phyloP scores from a whole-genome alignment of 1,139 yeast species.

The Blastobotrys apis region DNA sequence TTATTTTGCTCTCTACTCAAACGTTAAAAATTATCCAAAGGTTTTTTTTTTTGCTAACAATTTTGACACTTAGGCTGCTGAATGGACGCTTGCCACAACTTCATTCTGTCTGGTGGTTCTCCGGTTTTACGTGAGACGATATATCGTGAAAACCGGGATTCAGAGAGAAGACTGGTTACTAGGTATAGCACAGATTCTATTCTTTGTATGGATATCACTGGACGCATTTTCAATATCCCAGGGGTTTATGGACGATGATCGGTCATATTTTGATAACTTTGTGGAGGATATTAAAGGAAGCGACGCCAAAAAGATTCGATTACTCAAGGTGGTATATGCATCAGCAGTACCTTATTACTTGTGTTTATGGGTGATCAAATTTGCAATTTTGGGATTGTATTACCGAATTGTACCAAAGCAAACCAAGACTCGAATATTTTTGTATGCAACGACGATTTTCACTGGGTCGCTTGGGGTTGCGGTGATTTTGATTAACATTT shows the following conservation, averaged over 20 bases:
- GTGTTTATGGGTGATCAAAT: constrained; percentile 31
- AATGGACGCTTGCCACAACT: constrained; percentile 27
- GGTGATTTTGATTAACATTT: constrained; percentile 26
- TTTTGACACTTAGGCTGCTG: constrained; percentile 19
- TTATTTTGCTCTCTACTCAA: too few relatives aligned
- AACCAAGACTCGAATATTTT: constrained; percentile 25
- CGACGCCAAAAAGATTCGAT: constrained; percentile 19
- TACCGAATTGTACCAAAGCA: constrained; percentile 29
- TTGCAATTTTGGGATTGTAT: constrained; percentile 31
- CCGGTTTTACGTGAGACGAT: constrained; percentile 27
- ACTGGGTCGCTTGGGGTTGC: constrained; percentile 21
- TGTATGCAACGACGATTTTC: constrained; percentile 22
- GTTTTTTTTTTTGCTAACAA: constrained; percentile 2
- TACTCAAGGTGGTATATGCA: constrained; percentile 29
- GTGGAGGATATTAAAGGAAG: constrained; percentile 22
- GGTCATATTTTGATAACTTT: constrained; percentile 27
- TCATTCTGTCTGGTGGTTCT: constrained; percentile 22
- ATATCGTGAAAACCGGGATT: constrained; percentile 26
- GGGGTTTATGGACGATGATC: constrained; percentile 30
- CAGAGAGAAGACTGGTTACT: constrained; percentile 30
- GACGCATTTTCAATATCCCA: constrained; percentile 28
- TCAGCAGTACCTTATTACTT: constrained; percentile 32
- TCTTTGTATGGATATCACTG: constrained; percentile 29
- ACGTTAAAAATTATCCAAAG: too few relatives aligned
- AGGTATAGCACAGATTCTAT: constrained; percentile 27